Conservation (phyloP, 2,329 filamentous ascomycete genomes). For the Fusarium illudens region DNA sequence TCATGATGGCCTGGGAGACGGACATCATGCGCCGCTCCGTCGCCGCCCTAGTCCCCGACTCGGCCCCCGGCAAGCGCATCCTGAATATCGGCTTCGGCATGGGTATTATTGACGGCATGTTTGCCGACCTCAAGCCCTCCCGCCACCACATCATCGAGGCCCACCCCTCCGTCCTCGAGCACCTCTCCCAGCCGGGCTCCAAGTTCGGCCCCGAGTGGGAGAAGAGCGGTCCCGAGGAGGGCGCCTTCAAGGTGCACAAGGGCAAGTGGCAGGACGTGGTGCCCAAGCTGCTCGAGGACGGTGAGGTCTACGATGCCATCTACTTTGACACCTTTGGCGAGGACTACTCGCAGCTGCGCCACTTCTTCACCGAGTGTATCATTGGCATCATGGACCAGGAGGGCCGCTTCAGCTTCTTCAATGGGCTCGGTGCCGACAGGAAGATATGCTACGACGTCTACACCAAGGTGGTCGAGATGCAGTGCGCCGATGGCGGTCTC, state of each 20-base stretch:
- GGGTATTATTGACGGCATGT: slow-evolving; percentile 85
- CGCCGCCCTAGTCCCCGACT: slow-evolving; percentile 65
- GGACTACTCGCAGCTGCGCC: slow-evolving; percentile 83
- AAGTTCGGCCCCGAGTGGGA: slow-evolving; percentile 67
- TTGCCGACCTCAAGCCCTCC: slow-evolving; percentile 72
- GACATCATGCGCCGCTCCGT: slow-evolving; percentile 85
- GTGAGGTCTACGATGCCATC: slow-evolving; percentile 82
- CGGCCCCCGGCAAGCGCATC: slow-evolving; percentile 66
- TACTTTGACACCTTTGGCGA: slow-evolving; percentile 99
- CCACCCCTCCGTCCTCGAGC: slow-evolving; percentile 77
- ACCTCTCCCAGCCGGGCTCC: slow-evolving; percentile 61
- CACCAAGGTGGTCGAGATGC: slow-evolving; percentile 88
- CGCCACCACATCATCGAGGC: slow-evolving; percentile 88
- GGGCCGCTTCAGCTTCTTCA: slow-evolving; percentile 87
- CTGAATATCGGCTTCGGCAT: slow-evolving; percentile 92
- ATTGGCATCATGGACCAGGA: slow-evolving; percentile 77
- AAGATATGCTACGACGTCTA: slow-evolving; percentile 97
- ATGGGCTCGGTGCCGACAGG: slow-evolving; percentile 90
- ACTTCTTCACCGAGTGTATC: slow-evolving; percentile 89
- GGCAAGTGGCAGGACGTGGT: slow-evolving; percentile 84
- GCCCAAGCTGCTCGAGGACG: slow-evolving; percentile 71
- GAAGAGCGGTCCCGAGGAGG: slow-evolving; percentile 62
- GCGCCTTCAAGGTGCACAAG: slow-evolving; percentile 74
- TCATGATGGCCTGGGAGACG: slow-evolving; percentile 95
- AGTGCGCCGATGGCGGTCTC: slow-evolving; percentile 86